Evolutionary conservation across 2,329 filamentous ascomycete genomes (phyloP).

Genomic region (Arthrobotrys pseudoclavata): DNA sequence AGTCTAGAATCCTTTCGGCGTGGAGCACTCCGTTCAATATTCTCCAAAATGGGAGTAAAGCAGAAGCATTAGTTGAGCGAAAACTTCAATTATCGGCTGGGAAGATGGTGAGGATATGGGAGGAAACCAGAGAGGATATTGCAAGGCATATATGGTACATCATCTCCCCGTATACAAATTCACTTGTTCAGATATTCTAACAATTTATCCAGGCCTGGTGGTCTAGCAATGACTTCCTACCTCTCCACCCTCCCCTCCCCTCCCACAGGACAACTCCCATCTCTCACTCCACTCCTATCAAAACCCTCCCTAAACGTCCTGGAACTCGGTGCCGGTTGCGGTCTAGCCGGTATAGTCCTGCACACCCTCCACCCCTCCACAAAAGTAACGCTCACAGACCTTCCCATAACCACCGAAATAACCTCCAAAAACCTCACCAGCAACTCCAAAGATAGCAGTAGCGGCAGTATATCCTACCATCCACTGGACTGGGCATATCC

Average conservation of each 20-base stretch:
- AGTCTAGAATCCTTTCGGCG: slow-evolving; percentile 60
- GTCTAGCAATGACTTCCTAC: slow-evolving; percentile 65
- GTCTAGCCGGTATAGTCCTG: slow-evolving; percentile 77
- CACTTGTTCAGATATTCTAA: slow-evolving; percentile 66
- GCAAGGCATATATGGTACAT: slow-evolving; percentile 78
- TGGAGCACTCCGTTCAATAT: slow-evolving; percentile 61
- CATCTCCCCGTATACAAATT: slow-evolving; percentile 63
- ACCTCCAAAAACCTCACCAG: slow-evolving; percentile 71
- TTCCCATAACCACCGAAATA: slow-evolving; percentile 75
- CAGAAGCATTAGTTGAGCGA: slow-evolving; percentile 72
- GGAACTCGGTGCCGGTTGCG: slow-evolving; percentile 77
- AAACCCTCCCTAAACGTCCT: slow-evolving; percentile 68
- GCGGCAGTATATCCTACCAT: slow-evolving; percentile 62
- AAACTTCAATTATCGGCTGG: slow-evolving; percentile 68
- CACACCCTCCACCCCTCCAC: slow-evolving; percentile 71
- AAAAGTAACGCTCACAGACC: slow-evolving; percentile 75
- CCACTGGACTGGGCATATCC: slow-evolving; percentile 76
- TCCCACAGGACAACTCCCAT: slow-evolving; percentile 12
- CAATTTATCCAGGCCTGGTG: slow-evolving; percentile 65
- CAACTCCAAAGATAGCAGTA: slow-evolving; percentile 63
- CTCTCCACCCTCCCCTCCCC: slow-evolving; percentile 61
- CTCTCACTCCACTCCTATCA: slow-evolving; percentile 48
- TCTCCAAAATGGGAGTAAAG: slow-evolving; percentile 64
- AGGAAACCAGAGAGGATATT: slow-evolving; percentile 80
- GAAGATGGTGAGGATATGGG: slow-evolving; percentile 71